phyloP scores from a whole-genome alignment of 805 yeast genomes.

The Candida andamanensis region DNA sequence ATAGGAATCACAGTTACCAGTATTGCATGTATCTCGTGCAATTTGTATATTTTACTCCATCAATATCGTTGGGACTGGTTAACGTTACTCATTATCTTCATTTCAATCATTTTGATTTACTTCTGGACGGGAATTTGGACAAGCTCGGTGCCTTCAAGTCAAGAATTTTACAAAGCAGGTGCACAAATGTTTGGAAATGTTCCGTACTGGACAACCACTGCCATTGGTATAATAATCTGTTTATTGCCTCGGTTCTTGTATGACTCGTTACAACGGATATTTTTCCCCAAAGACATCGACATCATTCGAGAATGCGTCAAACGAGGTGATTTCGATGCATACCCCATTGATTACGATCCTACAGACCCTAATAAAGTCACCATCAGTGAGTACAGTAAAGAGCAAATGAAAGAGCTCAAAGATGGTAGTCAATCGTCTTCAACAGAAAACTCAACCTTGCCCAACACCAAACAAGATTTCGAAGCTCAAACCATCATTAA shows the following conservation, averaged over 20 bases:
- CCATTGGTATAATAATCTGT: slow-evolving; percentile 60
- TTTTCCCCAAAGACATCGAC: slow-evolving; percentile 63
- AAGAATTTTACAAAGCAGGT: slow-evolving; percentile 63
- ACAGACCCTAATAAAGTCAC: slow-evolving; percentile 66
- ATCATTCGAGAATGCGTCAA: slow-evolving; percentile 67
- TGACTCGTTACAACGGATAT: slow-evolving; percentile 50
- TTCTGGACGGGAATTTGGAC: slow-evolving; percentile 85
- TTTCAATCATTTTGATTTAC: slow-evolving; percentile 58
- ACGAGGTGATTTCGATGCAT: slow-evolving; percentile 62
- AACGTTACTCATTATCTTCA: slow-evolving; percentile 45
- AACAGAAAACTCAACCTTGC: slow-evolving; percentile 6
- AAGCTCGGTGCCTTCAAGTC: slow-evolving; percentile 37
- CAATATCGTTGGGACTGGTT: slow-evolving; percentile 84
- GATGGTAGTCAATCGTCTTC: slow-evolving; percentile 9
- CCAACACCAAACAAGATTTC: slow-evolving; percentile 7
- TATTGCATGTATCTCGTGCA: slow-evolving; percentile 64
- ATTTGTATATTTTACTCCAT: slow-evolving; percentile 58
- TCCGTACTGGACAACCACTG: slow-evolving; percentile 62
- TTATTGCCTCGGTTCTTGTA: slow-evolving; percentile 62
- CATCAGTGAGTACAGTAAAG: slow-evolving; percentile 39
- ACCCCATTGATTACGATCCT: slow-evolving; percentile 70
- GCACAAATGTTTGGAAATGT: slow-evolving; percentile 57
- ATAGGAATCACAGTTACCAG: slow-evolving; percentile 65
- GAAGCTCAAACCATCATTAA: slow-evolving; percentile 6
- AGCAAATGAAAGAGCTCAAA: slow-evolving; percentile 15